These are phyloP conservation scores for Maudiozyma serrabonitensis DNA, from an alignment of 805 yeast genomes.

Conservation along the genomic window DNA sequence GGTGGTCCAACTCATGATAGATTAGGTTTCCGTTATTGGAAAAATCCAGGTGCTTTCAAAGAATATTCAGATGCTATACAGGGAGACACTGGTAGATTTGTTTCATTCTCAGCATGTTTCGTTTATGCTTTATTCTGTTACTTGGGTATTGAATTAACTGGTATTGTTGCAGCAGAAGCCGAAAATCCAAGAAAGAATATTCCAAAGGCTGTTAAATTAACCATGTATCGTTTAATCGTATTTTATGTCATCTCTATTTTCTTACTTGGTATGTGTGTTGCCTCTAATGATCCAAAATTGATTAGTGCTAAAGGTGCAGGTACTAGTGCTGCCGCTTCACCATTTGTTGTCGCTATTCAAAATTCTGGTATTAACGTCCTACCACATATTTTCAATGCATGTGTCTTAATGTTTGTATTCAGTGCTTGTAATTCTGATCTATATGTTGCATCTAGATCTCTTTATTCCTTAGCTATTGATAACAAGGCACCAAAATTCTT, in stretches of 20 bases:
- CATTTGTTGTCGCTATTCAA: constrained; percentile 71
- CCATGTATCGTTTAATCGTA: constrained; percentile 57
- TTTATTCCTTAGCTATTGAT: constrained; percentile 61
- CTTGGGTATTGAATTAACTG: constrained; percentile 61
- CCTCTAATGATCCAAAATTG: constrained; percentile 44
- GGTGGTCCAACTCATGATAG: constrained; percentile 72
- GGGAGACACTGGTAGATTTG: constrained; percentile 46
- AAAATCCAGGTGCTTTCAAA: constrained; percentile 55
- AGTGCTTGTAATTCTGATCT: constrained; percentile 77
- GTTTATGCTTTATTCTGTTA: constrained; percentile 62
- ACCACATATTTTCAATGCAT: constrained; percentile 69
- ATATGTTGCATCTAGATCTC: constrained; percentile 66
- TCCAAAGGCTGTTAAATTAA: constrained; percentile 61
- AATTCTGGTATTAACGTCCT: constrained; percentile 54
- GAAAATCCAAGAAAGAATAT: constrained; percentile 57
- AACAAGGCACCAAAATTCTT: constrained; percentile 67
- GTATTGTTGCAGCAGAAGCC: constrained; percentile 67
- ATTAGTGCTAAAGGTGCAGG: constrained; percentile 40
- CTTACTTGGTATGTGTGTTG: constrained; percentile 59
- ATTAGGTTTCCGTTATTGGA: constrained; percentile 64
- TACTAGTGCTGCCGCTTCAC: constrained; percentile 65
- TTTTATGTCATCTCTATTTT: constrained; percentile 56
- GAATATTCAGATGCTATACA: constrained; percentile 34
- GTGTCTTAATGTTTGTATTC: constrained; percentile 66
- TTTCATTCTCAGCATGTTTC: constrained; percentile 51